These are phyloP conservation scores for Penicillium alfredii DNA, from an alignment of 495 filamentous ascomycete genomes.

Conservation along the genomic window DNA sequence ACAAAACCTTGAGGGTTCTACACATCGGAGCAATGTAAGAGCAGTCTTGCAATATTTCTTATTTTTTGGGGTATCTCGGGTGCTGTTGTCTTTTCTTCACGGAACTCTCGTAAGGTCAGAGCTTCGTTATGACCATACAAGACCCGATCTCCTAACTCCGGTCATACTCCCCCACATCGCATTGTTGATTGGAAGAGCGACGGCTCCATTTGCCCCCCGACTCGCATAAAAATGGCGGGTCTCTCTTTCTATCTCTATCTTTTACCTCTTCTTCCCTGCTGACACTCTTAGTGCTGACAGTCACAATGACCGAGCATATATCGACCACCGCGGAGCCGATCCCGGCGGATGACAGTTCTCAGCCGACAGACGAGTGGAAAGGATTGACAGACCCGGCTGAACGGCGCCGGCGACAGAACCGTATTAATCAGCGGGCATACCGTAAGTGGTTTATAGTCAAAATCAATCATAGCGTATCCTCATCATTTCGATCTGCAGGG, in stretches of 20 bases:
- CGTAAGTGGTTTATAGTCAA: constrained; percentile 18
- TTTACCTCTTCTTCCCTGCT: constrained; percentile 1
- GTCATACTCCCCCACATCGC: too few relatives aligned
- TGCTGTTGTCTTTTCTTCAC: too few relatives aligned
- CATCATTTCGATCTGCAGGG: constrained; percentile 9
- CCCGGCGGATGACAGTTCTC: background rate
- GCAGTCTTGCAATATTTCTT: too few relatives aligned
- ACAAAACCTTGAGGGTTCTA: too few relatives aligned
- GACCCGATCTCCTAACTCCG: constrained; percentile 6
- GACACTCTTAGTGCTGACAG: constrained; percentile 7
- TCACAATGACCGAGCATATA: constrained; percentile 5
- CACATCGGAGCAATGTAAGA: too few relatives aligned
- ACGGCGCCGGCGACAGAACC: constrained; percentile 37
- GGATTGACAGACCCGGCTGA: constrained; percentile 34
- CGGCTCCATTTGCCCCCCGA: background rate
- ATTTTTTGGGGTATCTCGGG: too few relatives aligned
- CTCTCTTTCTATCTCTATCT: background rate
- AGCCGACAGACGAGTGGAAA: constrained; percentile 32
- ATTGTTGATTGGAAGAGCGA: constrained; percentile 3
- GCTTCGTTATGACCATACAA: too few relatives aligned
- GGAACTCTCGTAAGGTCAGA: too few relatives aligned
- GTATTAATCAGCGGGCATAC: constrained; percentile 39
- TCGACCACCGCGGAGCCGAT: constrained; percentile 4
- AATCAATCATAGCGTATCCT: background rate
- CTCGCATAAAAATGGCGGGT: constrained; percentile 5